Base-by-base conservation (phyloP, 768 basidiomycete genomes). In the Agrocybe pediades region DNA sequence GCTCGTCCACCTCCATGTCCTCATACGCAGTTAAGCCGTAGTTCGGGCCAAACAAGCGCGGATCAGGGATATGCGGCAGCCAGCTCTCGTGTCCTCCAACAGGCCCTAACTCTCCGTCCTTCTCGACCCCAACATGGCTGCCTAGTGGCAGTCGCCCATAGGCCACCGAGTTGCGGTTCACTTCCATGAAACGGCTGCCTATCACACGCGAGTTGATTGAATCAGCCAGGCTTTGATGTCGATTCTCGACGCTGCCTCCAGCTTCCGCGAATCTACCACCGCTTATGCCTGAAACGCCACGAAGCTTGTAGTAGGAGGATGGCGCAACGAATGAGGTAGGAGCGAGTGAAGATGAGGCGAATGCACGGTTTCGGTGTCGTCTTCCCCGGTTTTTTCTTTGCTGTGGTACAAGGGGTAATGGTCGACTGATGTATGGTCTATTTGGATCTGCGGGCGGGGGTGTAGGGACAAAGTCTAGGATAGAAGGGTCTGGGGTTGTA, bases 241-340 rank as follows among this genome's bases (percentile, higher is more conserved):
- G 68, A 55, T 70, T 36, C 33, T 36, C 33, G 11, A 36, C 75
- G 23, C n/a, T n/a, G n/a, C 68, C 61, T 15, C 62, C 74, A 3
- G 74, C 70, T 56, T 81, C 79, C 9, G 77, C 73, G 49, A 85
- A 81, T 27, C 79, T 74, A 4, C 85, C 86, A 19, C 81, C 83
- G 50, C 73, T 84, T 21, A 90, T 74, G 8, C 83, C 85, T 47
- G 74, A 77, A 3, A 88, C 74, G 21, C 78, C 73, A 20, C 85
- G 79, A 26, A 92, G 78, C 63, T 87, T 86, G 73, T 92, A 92
- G 65, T 87, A 92, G 50, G 85, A 82, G 6, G 86, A 88, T 6
- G 90, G 90, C 4, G 87, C 88, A 8, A 91, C 83, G 62, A 90
- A 92, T 5, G 87, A 87, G 16, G 86, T 86, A 3, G 89, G 89